phyloP scores from a whole-genome alignment of 495 filamentous ascomycete species.

The Halenospora varia region DNA sequence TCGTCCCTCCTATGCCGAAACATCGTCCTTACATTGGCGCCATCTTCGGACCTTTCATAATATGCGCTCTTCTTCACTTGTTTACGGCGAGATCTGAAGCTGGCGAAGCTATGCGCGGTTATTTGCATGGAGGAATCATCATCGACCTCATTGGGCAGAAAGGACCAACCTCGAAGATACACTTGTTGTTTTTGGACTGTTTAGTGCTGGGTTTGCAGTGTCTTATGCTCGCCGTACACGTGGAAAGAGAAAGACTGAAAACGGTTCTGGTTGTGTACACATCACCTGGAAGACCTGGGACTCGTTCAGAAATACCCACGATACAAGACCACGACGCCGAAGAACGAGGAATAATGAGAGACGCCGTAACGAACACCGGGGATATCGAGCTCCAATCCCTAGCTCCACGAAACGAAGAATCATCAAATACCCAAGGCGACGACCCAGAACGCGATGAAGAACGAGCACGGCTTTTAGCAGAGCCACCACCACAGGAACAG shows the following conservation, averaged over 20 bases:
- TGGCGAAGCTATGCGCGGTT: conserved; percentile 71
- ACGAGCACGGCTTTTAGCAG: conserved; percentile 32
- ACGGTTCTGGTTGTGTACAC: conserved; percentile 21
- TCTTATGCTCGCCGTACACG: conserved; percentile 67
- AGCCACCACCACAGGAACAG: conserved; percentile 31
- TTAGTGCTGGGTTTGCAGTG: conserved; percentile 64
- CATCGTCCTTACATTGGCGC: conserved; percentile 65
- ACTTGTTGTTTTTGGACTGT: conserved; percentile 61
- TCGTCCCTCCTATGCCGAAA: conserved; percentile 56
- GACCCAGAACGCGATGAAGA: conserved; percentile 35
- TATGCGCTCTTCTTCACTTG: conserved; percentile 71
- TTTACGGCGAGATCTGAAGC: conserved; percentile 58
- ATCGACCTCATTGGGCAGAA: conserved; percentile 87
- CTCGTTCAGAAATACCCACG: conserved; percentile 19
- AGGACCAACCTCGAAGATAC: conserved; percentile 62
- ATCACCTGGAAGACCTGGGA: conserved; percentile 12
- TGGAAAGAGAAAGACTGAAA: conserved; percentile 59
- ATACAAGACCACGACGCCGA: conserved; percentile 75
- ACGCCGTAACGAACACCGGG: conserved; percentile 35
- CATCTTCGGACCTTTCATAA: conserved; percentile 64
- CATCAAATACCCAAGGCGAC: conserved; percentile 10
- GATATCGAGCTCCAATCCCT: conserved; percentile 50
- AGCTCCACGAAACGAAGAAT: conserved; percentile 16
- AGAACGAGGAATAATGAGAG: conserved; percentile 67
- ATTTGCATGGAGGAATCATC: conserved; percentile 79